Percentiles rank a stretch among this genome's conserved stretches.
Conservation (phyloP, 495 filamentous ascomycete species). For the Aspergillus taichungensis region DNA sequence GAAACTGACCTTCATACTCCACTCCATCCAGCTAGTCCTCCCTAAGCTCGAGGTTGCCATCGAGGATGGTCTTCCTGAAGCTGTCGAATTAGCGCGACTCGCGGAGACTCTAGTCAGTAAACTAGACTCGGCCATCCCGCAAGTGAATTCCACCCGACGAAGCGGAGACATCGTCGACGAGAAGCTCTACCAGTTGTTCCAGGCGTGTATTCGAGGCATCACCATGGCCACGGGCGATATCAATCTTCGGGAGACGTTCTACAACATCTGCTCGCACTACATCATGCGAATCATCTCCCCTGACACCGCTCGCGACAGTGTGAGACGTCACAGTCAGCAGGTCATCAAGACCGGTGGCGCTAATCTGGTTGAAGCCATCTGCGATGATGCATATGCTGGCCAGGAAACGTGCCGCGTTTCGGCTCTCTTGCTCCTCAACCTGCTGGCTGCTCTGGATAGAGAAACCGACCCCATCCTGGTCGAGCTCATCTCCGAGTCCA, state of each 20-base stretch:
- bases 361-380: slow-evolving; percentile 72
- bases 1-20: slow-evolving; percentile 68
- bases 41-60: slow-evolving; percentile 74
- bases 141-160: slow-evolving; percentile 35
- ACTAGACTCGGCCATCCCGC: slow-evolving; percentile 48
- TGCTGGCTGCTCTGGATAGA: slow-evolving; percentile 58
- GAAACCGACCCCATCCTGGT: slow-evolving; percentile 62
- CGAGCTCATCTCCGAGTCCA: slow-evolving; percentile 70
- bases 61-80: slow-evolving; percentile 52
- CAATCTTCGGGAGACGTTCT: slow-evolving; percentile 69
- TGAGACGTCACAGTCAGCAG: slow-evolving; percentile 56
- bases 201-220: slow-evolving; percentile 67
- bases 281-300: slow-evolving; percentile 59
- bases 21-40: slow-evolving; percentile 73
- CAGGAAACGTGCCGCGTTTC: slow-evolving; percentile 73
- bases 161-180: slow-evolving; percentile 73
- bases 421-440: slow-evolving; percentile 66
- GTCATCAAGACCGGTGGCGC: slow-evolving; percentile 70
- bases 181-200: slow-evolving; percentile 84
- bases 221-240: slow-evolving; percentile 59
- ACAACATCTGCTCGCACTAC: slow-evolving; percentile 81
- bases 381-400: slow-evolving; percentile 86
- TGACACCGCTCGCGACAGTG: slow-evolving; percentile 22
- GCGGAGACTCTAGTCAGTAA: slow-evolving; percentile 68
- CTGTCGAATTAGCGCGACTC: slow-evolving; percentile 65